Evolutionary conservation across 2,329 filamentous ascomycete species (phyloP), one percentile per base, ranked within the genome.

Genomic region (Penicillium fuscoglaucum): DNA sequence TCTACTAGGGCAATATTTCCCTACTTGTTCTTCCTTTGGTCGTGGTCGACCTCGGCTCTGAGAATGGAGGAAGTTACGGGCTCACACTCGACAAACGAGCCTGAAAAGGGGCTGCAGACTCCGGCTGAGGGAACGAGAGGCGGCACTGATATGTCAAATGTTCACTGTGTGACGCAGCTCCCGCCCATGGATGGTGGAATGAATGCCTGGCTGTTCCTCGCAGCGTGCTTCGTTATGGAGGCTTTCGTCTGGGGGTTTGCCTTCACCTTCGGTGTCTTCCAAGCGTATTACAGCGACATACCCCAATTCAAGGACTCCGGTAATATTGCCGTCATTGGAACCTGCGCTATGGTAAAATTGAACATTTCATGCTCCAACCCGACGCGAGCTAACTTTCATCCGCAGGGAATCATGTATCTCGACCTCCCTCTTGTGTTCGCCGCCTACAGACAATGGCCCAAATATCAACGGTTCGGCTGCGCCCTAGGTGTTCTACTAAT

Each of bases 151-250:
- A 13, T 44, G 21, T 50, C 53, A 3, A 50, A 33, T 33, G 13
- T 21, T 13, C n/a, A 50, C 17, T 6, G 37, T 50, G 29, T 10
- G 9, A 19, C 29, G 26, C 29, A 33, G 15, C 24, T n/a, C 24
- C 74, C 74, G 21, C 71, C 66, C 4, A 68, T 72, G 9, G 75
- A 78, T 55, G 61, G 72, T 47, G 77, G 78, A 4, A 73, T 71
- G 61, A 59, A 72, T 35, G 78, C 77, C 19, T 80, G 75, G 71
- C 62, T 82, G 13, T 81, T 83, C 62, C 69, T 84, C 3, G 73
- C 76, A 7, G 81, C 78, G 0, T 80, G 79, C 40, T 84, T 82
- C 62, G 68, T 80, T 29, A 74, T 85, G 44, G 82, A 85, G 67
- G 80, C 78, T 28, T 70, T 84, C 2, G 77, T 84, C 46, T 85